These are phyloP conservation scores for Crataegus laevigata DNA, from an alignment of 306 rosid genomes.

Conservation along the genomic window DNA sequence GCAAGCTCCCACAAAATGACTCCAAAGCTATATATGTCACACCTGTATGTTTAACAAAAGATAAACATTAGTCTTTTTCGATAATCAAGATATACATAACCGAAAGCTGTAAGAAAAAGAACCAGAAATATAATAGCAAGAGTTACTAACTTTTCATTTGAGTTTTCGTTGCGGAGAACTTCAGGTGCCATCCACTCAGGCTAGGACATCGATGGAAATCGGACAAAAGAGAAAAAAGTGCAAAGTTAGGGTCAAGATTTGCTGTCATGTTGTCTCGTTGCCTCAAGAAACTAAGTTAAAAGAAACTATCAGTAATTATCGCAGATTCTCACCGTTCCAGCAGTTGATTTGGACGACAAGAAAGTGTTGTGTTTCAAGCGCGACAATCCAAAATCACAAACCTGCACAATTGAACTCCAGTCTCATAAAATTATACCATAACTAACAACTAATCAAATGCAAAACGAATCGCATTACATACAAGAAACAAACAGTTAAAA, in stretches of 20 bases:
- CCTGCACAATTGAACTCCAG: conserved; percentile 36
- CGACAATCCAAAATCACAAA: conserved; percentile 94
- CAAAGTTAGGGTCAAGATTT: not conserved
- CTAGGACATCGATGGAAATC: conserved; percentile 39
- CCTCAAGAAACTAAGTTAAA: conserved; percentile 6
- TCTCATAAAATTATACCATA: not conserved
- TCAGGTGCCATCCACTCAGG: conserved; percentile 99
- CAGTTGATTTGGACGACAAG: conserved; percentile 97
- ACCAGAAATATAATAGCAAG: not conserved
- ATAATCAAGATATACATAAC: not conserved
- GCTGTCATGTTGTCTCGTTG: conserved; percentile 6
- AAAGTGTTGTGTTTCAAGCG: conserved; percentile 95
- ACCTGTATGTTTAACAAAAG: conserved; percentile 45
- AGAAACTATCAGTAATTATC: not conserved
- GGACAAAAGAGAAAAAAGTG: conserved; percentile 9
- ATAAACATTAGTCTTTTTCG: not conserved
- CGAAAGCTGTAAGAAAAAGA: conserved; percentile 6
- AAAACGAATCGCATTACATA: not conserved
- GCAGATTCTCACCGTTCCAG: conserved; percentile 88
- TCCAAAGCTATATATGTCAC: conserved; percentile 98
- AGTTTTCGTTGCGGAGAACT: conserved; percentile 96
- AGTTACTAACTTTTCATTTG: conserved; percentile 73
- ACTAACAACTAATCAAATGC: not conserved
- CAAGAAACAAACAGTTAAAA: conserved; percentile 2
- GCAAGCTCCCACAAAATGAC: conserved; percentile 99